These are phyloP conservation scores for Plasmodiophora brassicae DNA, from an alignment of 208 protist species.

Conservation along the genomic window DNA sequence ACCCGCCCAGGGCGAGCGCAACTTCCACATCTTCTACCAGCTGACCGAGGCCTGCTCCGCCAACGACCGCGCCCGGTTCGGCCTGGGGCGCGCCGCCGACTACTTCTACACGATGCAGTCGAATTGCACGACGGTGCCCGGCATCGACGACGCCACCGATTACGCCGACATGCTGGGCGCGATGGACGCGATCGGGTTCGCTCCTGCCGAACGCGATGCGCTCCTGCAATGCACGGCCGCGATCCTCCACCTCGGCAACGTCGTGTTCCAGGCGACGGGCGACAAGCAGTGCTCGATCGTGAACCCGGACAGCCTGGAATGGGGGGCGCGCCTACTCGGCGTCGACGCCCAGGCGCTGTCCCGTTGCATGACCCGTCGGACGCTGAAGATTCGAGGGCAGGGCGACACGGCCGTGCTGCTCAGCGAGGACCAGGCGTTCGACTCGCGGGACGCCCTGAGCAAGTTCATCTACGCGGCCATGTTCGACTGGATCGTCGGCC, in stretches of 20 bases:
- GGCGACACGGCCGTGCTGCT: background rate
- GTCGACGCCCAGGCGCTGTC: conserved; percentile 20
- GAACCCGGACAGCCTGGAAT: background rate
- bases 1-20: conserved; percentile 39
- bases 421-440: conserved; percentile 8
- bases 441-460: conserved; percentile 41
- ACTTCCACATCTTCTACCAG: conserved; percentile 56
- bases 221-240: conserved; percentile 22
- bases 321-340: background rate
- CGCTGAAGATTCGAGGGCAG: background rate
- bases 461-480: conserved; percentile 45
- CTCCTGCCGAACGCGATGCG: background rate
- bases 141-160: conserved; percentile 45
- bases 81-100: background rate
- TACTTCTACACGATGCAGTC: conserved; percentile 27
- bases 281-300: conserved; percentile 16
- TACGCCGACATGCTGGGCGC: conserved; percentile 39
- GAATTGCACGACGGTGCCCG: conserved; percentile 33
- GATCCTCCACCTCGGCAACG: conserved; percentile 38
- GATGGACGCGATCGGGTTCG: background rate
- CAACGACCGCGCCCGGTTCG: background rate
- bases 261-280: conserved; percentile 18
- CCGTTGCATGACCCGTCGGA: conserved; percentile 7
- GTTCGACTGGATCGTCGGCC: conserved; percentile 55
- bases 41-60: conserved; percentile 29